Conservation (phyloP, 2,329 filamentous ascomycete genomes). For the Colletotrichum salicis region DNA sequence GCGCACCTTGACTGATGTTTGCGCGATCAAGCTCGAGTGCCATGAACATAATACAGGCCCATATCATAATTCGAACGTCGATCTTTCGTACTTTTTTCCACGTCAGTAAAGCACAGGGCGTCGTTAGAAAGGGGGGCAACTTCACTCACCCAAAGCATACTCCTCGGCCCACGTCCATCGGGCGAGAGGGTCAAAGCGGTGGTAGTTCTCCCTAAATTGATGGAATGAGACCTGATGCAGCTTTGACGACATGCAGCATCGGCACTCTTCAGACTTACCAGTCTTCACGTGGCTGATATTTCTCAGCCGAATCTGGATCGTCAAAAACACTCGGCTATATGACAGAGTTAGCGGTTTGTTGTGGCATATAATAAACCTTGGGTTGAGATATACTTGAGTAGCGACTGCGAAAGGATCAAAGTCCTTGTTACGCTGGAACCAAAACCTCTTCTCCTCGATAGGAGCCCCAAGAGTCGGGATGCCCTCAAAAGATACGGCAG, state of each 20-base stretch:
- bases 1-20: slow-evolving; percentile 54
- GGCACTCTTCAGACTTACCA: slow-evolving; percentile 33
- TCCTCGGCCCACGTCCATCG: slow-evolving; percentile 56
- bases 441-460: slow-evolving; percentile 43
- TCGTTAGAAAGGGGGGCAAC: no score
- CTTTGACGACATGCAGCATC: no score
- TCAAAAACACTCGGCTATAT: slow-evolving; percentile 50
- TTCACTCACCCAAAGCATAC: slow-evolving; percentile 37
- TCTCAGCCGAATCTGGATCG: slow-evolving; percentile 47
- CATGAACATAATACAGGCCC: slow-evolving; percentile 51
- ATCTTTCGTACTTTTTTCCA: slow-evolving; percentile 47
- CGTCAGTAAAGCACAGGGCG: neutral
- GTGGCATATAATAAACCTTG: no score
- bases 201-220: slow-evolving; percentile 49
- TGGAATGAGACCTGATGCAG: neutral
- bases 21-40: slow-evolving; percentile 58
- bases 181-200: slow-evolving; percentile 59
- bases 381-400: slow-evolving; percentile 38
- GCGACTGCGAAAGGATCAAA: slow-evolving; percentile 47
- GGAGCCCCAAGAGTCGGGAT: slow-evolving; percentile 41
- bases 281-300: slow-evolving; percentile 46
- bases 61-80: slow-evolving; percentile 57
- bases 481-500: slow-evolving; percentile 35
- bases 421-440: slow-evolving; percentile 45
- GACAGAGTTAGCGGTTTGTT: no score